Evolutionary conservation across 2,329 filamentous ascomycete genomes (phyloP).

Genomic region (Xylaria sp.): DNA sequence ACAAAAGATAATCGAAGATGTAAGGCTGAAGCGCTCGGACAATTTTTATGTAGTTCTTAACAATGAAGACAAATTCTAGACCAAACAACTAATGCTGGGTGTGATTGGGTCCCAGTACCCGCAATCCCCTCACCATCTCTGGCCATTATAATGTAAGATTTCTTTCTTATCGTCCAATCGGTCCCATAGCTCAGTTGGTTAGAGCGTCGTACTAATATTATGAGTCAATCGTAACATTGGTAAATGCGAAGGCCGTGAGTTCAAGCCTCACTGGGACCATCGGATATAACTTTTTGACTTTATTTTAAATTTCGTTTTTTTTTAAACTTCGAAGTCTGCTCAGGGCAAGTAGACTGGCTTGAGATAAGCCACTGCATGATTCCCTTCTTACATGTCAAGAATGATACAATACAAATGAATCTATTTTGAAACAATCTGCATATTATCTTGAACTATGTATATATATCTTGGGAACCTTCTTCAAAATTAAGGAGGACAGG

Average conservation of each 20-base stretch:
- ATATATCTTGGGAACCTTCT: background rate
- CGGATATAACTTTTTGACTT: background rate
- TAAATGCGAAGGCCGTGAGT: conserved; percentile 20
- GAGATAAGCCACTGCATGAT: no score
- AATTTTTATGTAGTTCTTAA: background rate
- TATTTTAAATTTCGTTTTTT: background rate
- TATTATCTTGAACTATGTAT: background rate
- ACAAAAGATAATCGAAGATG: background rate
- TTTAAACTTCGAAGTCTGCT: background rate
- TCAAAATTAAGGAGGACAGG: background rate
- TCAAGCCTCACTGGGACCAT: conserved; percentile 20
- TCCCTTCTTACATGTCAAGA: background rate
- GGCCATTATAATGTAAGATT: background rate
- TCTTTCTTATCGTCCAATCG: background rate
- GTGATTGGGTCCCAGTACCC: background rate
- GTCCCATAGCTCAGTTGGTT: conserved; percentile 11
- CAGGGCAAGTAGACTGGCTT: background rate
- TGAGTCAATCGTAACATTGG: background rate
- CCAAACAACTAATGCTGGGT: background rate
- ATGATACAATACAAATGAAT: background rate
- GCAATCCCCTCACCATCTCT: background rate
- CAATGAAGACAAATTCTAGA: background rate
- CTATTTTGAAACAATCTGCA: background rate
- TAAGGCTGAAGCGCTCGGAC: background rate
- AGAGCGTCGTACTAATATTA: conserved; percentile 16